Evolutionary conservation across 108 stramenopile genomes (phyloP), one percentile per base, ranked within the genome.

Genomic region (Fragilariopsis cylindrus): DNA sequence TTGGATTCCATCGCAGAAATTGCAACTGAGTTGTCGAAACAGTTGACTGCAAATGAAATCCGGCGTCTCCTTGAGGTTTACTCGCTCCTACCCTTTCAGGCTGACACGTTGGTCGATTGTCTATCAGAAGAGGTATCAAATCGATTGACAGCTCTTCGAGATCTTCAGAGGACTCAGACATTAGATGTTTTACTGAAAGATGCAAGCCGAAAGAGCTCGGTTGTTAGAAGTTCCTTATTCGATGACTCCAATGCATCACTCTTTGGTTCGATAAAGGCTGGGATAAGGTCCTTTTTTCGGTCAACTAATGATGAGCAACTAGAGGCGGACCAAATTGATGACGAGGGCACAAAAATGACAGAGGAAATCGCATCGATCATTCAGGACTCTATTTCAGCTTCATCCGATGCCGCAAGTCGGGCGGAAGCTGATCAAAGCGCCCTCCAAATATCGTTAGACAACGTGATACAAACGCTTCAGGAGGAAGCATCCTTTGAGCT

Each of bases 31-130:
- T 45, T 64, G 4, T 65, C 46, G 4, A 30, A 19, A 46, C 13
- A 57, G 8, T 54, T 80, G 41, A 69, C 58, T 12, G 74, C 79
- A 52, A 43, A 72, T 39, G 75, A 80, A 44, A 76, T 80, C 12
- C 75, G 76, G 7, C 60, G 76, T 40, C 54, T 85, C 4, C 57
- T 85, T 7, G 43, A 40, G 21, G 75, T 76, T 1, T 82, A 77
- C 50, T 76, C 79, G 2, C 57, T 75, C 16, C 63, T 82, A 12
- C 85, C 81, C 2, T 76, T 80, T 48, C 81, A 82, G 55, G 81
- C 74, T 4, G 81, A 82, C 49, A 68, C 64, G 9, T 60, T 79
- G 39, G 62, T 82, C 21, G 73, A 74, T 46, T 79, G 57, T 12
- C 49, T 77, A 7, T 78, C 74, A 12, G 45, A 53, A 9, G 73